Evolutionary conservation across 805 yeast species (phyloP), one percentile per base, ranked within the genome.

Genomic region (Jamesozyma lodderae): DNA sequence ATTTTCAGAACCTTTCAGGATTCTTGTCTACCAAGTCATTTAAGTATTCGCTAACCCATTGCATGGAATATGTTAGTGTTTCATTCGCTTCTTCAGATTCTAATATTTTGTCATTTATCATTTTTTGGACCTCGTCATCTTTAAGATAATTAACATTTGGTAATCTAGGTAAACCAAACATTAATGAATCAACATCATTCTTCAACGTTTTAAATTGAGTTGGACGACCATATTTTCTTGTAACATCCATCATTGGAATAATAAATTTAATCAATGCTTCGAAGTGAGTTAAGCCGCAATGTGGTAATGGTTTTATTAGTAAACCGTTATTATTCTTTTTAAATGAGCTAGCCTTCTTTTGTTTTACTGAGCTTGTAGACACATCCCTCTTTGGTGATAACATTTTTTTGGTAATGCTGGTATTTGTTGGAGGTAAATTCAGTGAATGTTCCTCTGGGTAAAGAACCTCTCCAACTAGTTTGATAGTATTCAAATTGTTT

Each of bases 161-260:
- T 48, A 81, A 67, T 31, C 72, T 73, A 3, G 92, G 92, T 42
- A 81, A 65, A 0, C 81, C 88, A 61, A 80, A 82, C 40, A 80
- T 64, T 49, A 81, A 55, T 1, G 84, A 77, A 2, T 66, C 55
- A 10, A 61, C 58, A 46, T 78, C 73, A 2, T 53, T 52, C 55
- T 77, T 75, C 39, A 70, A 69, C 22, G 79, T 70, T 35, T 64
- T 63, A 51, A 81, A 72, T 42, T 66, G 75, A 20, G 63, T 60
- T 4, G 92, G 90, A 42, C 90, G 67, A n/a, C 92, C 92, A 53
- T 81, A 82, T 35, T 80, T 59, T 48, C 69, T 70, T 55, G 78
- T 75, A 4, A 78, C 64, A 53, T 81, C 84, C 59, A 77, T 69
- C 36, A 80, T 64, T 34, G 85, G 88, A 30, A 82, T 67, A 40